Percentiles rank a stretch among this genome's conserved stretches.
Evolutionary conservation across 176 grass and related monocot genomes (phyloP).

Genomic region (Rhynchospora pubera): DNA sequence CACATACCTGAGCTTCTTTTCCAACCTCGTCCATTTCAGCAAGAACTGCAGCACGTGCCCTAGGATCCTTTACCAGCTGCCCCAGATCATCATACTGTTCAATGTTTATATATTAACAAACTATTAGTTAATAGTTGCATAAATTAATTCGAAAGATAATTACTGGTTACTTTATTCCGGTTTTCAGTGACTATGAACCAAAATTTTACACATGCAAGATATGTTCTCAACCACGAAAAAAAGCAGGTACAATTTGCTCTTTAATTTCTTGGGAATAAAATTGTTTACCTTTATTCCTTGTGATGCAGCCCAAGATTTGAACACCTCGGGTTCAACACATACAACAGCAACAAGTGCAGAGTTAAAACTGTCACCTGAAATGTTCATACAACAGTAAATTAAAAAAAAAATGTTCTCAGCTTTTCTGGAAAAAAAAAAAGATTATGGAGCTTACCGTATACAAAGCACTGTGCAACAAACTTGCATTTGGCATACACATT

Average conservation of each 20-base stretch:
- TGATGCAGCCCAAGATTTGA: constrained; percentile 81
- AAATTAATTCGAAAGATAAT: neutral
- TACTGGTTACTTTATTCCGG: neutral
- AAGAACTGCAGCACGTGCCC: constrained; percentile 63
- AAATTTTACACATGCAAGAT: constrained; percentile 13
- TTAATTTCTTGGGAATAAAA: neutral
- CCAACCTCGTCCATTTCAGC: constrained; percentile 84
- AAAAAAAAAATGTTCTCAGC: neutral
- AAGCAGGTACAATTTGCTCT: neutral
- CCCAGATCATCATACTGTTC: constrained; percentile 59
- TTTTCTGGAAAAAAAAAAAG: neutral
- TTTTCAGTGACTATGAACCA: neutral
- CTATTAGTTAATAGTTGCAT: neutral
- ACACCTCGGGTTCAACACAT: constrained; percentile 63
- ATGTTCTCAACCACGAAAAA: neutral
- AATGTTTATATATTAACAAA: neutral
- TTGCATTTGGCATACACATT: constrained; percentile 96
- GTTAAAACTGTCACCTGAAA: constrained; percentile 91
- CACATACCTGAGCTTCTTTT: constrained; percentile 70
- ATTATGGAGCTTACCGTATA: constrained; percentile 58
- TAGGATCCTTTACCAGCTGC: constrained; percentile 55
- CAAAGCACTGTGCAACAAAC: constrained; percentile 84
- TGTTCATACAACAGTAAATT: constrained; percentile 22
- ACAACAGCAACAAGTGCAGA: constrained; percentile 71
- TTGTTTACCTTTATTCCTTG: constrained; percentile 69